A percentile compares a stretch with the other conserved stretches of the same genome.
Evolutionary conservation across 2,329 filamentous ascomycete genomes (phyloP).

Genomic region (Polychaeton citri): DNA sequence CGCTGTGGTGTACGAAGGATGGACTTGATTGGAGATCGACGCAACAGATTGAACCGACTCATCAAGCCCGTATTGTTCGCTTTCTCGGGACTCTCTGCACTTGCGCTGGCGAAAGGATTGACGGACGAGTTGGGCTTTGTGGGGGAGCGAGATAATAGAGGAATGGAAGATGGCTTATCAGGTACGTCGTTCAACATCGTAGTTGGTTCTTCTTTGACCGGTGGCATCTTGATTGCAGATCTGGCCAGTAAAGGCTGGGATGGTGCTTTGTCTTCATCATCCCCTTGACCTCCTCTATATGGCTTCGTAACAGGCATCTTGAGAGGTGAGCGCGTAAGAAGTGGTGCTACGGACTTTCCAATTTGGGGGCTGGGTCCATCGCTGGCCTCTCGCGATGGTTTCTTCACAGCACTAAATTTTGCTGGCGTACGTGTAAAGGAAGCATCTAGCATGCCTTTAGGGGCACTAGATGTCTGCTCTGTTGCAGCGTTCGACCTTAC

Average conservation of each 20-base stretch:
- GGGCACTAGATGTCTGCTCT: too few relatives aligned
- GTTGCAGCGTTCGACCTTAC: too few relatives aligned
- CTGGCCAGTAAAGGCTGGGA: constrained; percentile 19
- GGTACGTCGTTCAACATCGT: constrained; percentile 6
- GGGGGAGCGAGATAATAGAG: constrained; percentile 21
- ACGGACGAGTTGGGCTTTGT: constrained; percentile 7
- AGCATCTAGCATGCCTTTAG: too few relatives aligned
- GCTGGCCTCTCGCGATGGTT: too few relatives aligned
- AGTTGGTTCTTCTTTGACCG: neutral
- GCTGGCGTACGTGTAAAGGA: too few relatives aligned
- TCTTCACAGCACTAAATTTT: too few relatives aligned
- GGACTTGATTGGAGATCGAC: constrained; percentile 43
- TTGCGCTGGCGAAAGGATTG: constrained; percentile 1
- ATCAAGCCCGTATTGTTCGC: constrained; percentile 22
- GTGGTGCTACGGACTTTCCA: too few relatives aligned
- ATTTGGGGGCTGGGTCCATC: too few relatives aligned
- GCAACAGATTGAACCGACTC: constrained; percentile 35
- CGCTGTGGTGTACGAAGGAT: constrained; percentile 49
- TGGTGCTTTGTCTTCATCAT: constrained; percentile 3
- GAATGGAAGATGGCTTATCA: constrained; percentile 8
- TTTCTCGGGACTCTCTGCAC: constrained; percentile 15
- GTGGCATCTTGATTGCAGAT: constrained; percentile 15
- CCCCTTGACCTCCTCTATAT: constrained; percentile 4
- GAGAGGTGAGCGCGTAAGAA: constrained; percentile 16
- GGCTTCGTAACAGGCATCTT: constrained; percentile 14